These are phyloP conservation scores for Pseudevernia furfuracea DNA, from an alignment of 495 filamentous ascomycete genomes.

Conservation along the genomic window DNA sequence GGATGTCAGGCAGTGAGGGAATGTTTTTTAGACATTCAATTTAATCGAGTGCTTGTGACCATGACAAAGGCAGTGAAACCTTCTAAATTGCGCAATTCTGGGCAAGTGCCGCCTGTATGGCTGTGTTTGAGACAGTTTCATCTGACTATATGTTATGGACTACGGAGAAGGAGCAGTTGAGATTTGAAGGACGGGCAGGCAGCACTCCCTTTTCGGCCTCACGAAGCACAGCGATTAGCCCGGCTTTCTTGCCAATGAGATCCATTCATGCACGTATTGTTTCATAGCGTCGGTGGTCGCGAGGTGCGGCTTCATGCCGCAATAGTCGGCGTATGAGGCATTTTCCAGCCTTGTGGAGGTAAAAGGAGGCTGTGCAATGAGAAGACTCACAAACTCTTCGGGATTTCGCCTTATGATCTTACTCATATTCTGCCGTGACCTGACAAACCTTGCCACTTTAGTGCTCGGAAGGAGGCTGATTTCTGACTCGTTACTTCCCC, in stretches of 20 bases:
- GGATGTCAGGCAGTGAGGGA: not conserved
- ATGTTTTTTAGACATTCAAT: not conserved
- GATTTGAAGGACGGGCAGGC: too few relatives aligned
- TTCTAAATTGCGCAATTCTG: not conserved
- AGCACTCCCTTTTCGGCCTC: not conserved
- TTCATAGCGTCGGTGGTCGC: too few relatives aligned
- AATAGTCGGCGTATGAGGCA: not conserved
- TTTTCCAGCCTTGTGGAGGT: slow-evolving; percentile 2
- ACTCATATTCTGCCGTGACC: not conserved
- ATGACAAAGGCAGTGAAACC: not conserved
- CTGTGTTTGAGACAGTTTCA: not conserved
- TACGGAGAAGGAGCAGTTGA: not conserved
- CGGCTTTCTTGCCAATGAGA: not conserved
- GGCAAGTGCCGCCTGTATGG: not conserved
- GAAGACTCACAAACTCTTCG: not conserved
- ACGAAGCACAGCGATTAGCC: not conserved
- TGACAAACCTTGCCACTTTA: not conserved
- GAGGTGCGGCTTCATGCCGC: not conserved
- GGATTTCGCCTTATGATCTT: not conserved
- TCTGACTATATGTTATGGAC: too few relatives aligned
- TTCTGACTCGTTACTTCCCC: not conserved
- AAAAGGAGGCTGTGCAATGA: not conserved
- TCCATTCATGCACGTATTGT: not conserved
- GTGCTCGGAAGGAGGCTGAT: not conserved
- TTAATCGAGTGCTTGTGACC: not conserved